phyloP scores from a whole-genome alignment of 768 basidiomycete species.

The Boletus pseudo-olivaceus region DNA sequence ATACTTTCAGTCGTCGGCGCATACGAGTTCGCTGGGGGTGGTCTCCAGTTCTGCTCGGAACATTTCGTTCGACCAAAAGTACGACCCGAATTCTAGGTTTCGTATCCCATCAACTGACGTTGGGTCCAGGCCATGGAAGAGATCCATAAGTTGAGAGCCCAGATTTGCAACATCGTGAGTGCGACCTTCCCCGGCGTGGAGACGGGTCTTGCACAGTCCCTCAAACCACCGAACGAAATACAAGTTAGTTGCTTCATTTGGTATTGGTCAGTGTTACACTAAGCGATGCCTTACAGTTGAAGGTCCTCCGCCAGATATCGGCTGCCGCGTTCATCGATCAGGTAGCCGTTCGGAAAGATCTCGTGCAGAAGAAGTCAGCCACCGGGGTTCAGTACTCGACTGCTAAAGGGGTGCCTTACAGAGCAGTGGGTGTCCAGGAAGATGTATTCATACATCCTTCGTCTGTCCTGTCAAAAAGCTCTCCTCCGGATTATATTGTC shows the following conservation, averaged over 20 bases:
- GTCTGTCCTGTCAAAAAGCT: constrained; percentile 61
- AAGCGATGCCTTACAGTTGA: constrained; percentile 55
- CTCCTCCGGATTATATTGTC: constrained; percentile 84
- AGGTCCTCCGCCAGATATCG: constrained; percentile 83
- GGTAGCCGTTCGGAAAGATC: constrained; percentile 87
- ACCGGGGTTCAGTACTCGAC: constrained; percentile 69
- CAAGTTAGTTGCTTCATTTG: constrained; percentile 50
- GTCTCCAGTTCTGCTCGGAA: constrained; percentile 73
- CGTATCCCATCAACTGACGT: background rate
- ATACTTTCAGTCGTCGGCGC: constrained; percentile 93
- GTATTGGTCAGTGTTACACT: background rate
- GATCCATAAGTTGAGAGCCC: constrained; percentile 90
- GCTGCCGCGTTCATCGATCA: constrained; percentile 93
- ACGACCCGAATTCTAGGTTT: constrained; percentile 8
- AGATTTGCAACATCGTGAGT: constrained; percentile 82
- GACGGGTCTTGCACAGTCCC: constrained; percentile 56
- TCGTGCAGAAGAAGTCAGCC: constrained; percentile 55
- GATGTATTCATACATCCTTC: constrained; percentile 93
- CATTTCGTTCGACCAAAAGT: constrained; percentile 93
- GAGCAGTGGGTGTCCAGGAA: constrained; percentile 71
- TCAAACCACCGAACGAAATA: constrained; percentile 71
- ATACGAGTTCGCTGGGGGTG: constrained; percentile 87
- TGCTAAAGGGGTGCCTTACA: constrained; percentile 78
- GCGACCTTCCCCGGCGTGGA: constrained; percentile 69
- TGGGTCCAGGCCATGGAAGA: constrained; percentile 89